phyloP scores from a whole-genome alignment of 2,329 filamentous ascomycete genomes.

The Corynespora cassiicola region DNA sequence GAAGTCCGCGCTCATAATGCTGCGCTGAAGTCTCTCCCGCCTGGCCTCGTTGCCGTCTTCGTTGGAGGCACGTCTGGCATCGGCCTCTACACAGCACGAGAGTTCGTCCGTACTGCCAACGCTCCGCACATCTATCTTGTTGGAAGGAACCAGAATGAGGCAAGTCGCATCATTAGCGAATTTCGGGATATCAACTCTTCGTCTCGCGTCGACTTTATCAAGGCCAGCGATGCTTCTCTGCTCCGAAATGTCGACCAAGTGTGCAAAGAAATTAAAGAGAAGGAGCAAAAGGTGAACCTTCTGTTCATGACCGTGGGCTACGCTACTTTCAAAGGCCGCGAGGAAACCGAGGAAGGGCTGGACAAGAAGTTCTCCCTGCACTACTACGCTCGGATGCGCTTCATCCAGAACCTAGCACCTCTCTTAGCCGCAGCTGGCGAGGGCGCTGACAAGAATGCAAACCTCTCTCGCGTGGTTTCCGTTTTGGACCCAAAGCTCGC shows the following conservation, averaged over 20 bases:
- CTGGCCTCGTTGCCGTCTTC: slow-evolving; percentile 37
- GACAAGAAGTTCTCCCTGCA: slow-evolving; percentile 38
- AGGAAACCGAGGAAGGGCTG: slow-evolving; percentile 45
- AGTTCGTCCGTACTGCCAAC: slow-evolving; percentile 48
- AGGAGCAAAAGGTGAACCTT: slow-evolving; percentile 61
- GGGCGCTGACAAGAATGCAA: slow-evolving; percentile 11
- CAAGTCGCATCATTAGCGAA: slow-evolving; percentile 43
- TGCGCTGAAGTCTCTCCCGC: slow-evolving; percentile 27
- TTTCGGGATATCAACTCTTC: slow-evolving; percentile 46
- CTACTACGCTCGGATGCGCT: slow-evolving; percentile 49
- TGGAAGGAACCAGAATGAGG: slow-evolving; percentile 49
- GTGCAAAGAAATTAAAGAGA: slow-evolving; percentile 56
- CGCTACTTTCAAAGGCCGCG: slow-evolving; percentile 49
- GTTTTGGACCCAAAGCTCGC: slow-evolving; percentile 34
- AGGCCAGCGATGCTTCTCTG: slow-evolving; percentile 50
- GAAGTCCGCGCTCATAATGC: slow-evolving; percentile 32
- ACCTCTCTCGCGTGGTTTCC: slow-evolving; percentile 36
- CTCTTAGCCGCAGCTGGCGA: slow-evolving; percentile 33
- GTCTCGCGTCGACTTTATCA: slow-evolving; percentile 48
- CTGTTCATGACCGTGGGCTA: slow-evolving; percentile 62
- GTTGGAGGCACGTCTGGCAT: slow-evolving; percentile 54
- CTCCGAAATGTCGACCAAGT: slow-evolving; percentile 51
- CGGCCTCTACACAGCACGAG: slow-evolving; percentile 50
- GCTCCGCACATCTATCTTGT: slow-evolving; percentile 52
- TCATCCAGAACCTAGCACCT: slow-evolving; percentile 46